These are phyloP conservation scores for Lepidium africanum DNA, from an alignment of 345 rosid genomes.

Conservation along the genomic window DNA sequence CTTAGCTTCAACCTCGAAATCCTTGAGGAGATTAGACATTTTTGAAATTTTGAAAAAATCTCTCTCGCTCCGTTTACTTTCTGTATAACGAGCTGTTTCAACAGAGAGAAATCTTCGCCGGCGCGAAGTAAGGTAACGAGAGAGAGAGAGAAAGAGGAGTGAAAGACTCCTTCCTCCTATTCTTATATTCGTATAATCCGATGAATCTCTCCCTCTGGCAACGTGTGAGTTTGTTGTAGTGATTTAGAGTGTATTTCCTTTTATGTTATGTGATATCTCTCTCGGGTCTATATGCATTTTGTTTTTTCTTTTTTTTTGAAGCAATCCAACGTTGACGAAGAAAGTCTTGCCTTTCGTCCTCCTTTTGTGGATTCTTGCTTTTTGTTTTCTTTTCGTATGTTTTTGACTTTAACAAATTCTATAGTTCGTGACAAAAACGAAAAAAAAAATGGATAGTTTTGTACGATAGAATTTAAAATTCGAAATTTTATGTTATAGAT, in stretches of 20 bases:
- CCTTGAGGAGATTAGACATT: slow-evolving; percentile 54
- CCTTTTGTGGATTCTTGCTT: neutral
- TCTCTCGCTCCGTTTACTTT: slow-evolving; percentile 21
- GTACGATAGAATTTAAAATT: too few relatives aligned
- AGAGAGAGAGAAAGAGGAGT: neutral
- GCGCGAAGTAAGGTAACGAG: slow-evolving; percentile 8
- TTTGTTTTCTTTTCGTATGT: too few relatives aligned
- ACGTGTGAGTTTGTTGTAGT: slow-evolving; percentile 19
- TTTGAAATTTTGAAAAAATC: neutral
- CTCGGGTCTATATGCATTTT: neutral
- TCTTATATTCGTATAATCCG: neutral
- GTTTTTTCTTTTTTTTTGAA: slow-evolving; percentile 6
- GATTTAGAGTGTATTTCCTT: neutral
- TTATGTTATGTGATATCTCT: too few relatives aligned
- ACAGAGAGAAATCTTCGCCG: slow-evolving; percentile 13
- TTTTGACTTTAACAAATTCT: too few relatives aligned
- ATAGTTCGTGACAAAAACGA: too few relatives aligned
- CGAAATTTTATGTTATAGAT: too few relatives aligned
- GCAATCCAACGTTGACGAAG: neutral
- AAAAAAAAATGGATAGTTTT: too few relatives aligned
- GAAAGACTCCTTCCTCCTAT: neutral
- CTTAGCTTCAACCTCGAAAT: slow-evolving; percentile 57
- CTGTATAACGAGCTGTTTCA: neutral
- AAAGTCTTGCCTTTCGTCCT: slow-evolving; percentile 4
- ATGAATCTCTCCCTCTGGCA: neutral